These are phyloP conservation scores for Curvularia sp. DNA, from an alignment of 2,329 filamentous ascomycete species.

Conservation along the genomic window DNA sequence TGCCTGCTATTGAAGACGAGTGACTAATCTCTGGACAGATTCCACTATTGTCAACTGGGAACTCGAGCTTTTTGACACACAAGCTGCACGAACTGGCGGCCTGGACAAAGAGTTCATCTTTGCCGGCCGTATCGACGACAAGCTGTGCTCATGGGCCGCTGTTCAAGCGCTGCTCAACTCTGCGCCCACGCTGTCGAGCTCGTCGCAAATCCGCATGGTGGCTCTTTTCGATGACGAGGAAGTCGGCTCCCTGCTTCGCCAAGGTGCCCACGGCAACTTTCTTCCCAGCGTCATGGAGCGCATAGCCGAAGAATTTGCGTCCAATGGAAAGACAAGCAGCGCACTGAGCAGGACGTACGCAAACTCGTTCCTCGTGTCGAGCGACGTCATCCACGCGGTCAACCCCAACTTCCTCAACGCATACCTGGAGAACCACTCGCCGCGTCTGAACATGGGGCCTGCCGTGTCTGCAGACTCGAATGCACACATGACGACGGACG, in stretches of 20 bases:
- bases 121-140: slow-evolving; percentile 94
- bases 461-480: slow-evolving; percentile 83
- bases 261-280: slow-evolving; percentile 91
- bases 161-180: slow-evolving; percentile 79
- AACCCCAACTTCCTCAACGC: slow-evolving; percentile 90
- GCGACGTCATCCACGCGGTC: slow-evolving; percentile 91
- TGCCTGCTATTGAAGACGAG: not conserved
- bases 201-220: slow-evolving; percentile 83
- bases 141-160: slow-evolving; percentile 93
- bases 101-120: slow-evolving; percentile 94
- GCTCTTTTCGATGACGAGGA: slow-evolving; percentile 98
- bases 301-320: slow-evolving; percentile 72
- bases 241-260: slow-evolving; percentile 87
- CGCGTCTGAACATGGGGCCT: slow-evolving; percentile 87
- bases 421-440: slow-evolving; percentile 86
- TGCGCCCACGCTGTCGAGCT: slow-evolving; percentile 57
- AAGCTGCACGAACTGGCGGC: slow-evolving; percentile 83
- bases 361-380: slow-evolving; percentile 88
- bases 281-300: slow-evolving; percentile 82
- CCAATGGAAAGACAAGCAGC: slow-evolving; percentile 54
- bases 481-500: slow-evolving; percentile 95
- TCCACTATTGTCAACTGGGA: slow-evolving; percentile 92
- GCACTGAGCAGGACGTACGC: slow-evolving; percentile 84
- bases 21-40: slow-evolving; percentile 48
- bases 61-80: slow-evolving; percentile 89